Evolutionary conservation across 148 eudicot genomes (phyloP).

Genomic region (Chenopodium quinoa): DNA sequence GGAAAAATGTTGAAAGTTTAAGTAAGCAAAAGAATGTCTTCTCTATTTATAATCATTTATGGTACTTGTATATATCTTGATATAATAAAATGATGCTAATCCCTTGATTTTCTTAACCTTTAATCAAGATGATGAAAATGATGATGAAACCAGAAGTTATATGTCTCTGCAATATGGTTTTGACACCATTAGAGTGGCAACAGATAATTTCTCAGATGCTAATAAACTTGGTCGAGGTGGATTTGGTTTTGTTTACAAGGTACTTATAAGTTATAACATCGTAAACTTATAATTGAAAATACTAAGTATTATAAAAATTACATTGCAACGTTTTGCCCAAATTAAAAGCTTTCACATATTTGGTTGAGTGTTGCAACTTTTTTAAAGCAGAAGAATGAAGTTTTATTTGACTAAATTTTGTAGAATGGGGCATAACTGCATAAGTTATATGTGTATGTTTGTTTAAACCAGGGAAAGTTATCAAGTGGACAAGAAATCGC

Average conservation of each 20-base stretch:
- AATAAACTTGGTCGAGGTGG: conserved; percentile 25
- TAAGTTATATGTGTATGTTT: no score
- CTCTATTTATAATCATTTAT: no score
- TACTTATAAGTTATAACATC: neutral
- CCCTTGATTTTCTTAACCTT: neutral
- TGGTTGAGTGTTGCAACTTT: no score
- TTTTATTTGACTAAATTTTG: no score
- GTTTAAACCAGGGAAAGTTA: conserved; percentile 1
- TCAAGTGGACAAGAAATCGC: conserved; percentile 26
- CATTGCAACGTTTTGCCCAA: no score
- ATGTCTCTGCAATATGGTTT: conserved; percentile 4
- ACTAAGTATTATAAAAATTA: no score
- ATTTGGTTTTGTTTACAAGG: conserved; percentile 24
- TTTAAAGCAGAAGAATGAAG: no score
- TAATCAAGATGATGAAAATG: neutral
- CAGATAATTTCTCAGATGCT: conserved; percentile 15
- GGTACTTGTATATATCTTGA: neutral
- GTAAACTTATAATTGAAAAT: no score
- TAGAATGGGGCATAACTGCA: no score
- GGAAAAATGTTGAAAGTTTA: neutral
- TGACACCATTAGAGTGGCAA: conserved; percentile 13
- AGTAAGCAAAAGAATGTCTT: neutral
- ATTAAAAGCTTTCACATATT: no score
- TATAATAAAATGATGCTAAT: neutral
- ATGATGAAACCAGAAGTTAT: neutral